Evolutionary conservation across 1,284 basidiomycete genomes (phyloP).

Genomic region (Coniferiporia weirii): DNA sequence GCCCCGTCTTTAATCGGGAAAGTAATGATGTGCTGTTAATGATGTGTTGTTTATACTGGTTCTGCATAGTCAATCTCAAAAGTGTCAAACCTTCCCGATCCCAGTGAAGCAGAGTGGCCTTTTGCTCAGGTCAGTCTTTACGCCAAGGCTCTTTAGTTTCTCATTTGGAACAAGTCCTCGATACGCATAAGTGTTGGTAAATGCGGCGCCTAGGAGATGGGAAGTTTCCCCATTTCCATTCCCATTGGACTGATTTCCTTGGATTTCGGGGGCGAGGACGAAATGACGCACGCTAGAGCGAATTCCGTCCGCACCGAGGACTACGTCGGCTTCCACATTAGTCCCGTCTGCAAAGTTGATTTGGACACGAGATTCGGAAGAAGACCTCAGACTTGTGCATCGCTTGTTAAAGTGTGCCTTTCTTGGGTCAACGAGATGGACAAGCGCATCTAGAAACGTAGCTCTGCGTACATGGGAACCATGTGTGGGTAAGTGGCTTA

Average conservation of each 20-base stretch:
- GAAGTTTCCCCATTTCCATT: neutral
- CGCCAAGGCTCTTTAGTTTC: conserved; percentile 33
- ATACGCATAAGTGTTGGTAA: conserved; percentile 42
- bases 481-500: neutral
- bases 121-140: conserved; percentile 34
- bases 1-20: conserved; percentile 46
- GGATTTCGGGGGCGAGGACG: conserved; percentile 27
- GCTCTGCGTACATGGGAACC: conserved; percentile 22
- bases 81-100: conserved; percentile 33
- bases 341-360: conserved; percentile 44
- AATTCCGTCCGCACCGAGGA: conserved; percentile 53
- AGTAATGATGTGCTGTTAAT: conserved; percentile 47
- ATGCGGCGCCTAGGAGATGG: conserved; percentile 26
- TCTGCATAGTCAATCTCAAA: neutral
- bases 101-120: conserved; percentile 40
- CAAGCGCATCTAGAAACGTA: conserved; percentile 44
- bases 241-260: neutral
- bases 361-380: conserved; percentile 16
- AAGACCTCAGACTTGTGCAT: conserved; percentile 31
- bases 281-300: conserved; percentile 39
- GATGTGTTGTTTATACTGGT: neutral
- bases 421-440: conserved; percentile 37
- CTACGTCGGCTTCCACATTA: conserved; percentile 41
- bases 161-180: conserved; percentile 40
- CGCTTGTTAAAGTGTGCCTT: conserved; percentile 47